These are phyloP conservation scores for Xerocomellus chrysenteron DNA, from an alignment of 768 basidiomycete genomes.

Conservation along the genomic window DNA sequence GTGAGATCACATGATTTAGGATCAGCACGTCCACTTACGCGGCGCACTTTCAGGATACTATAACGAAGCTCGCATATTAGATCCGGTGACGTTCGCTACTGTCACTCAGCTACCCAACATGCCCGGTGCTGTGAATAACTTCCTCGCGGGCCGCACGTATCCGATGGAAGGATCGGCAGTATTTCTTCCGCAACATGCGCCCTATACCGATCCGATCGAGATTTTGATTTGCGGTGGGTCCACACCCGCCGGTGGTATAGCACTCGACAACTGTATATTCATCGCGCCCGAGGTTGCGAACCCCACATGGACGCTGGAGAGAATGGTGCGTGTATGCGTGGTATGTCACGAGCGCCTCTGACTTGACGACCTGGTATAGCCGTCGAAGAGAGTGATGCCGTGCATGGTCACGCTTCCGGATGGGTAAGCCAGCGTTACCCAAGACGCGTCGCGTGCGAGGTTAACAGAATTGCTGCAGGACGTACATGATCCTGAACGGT, in stretches of 20 bases:
- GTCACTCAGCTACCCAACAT: constrained; percentile 58
- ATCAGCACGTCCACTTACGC: not conserved
- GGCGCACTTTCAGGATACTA: constrained; percentile 55
- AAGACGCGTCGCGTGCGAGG: not conserved
- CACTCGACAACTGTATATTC: constrained; percentile 69
- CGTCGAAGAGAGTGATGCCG: constrained; percentile 72
- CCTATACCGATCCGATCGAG: constrained; percentile 69
- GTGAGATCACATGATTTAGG: constrained; percentile 37
- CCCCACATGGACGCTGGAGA: constrained; percentile 68
- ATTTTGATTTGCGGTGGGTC: constrained; percentile 79
- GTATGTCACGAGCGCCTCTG: not conserved
- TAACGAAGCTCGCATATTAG: constrained; percentile 77
- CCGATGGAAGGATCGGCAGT: constrained; percentile 73
- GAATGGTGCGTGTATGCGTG: constrained; percentile 57
- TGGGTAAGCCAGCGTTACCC: constrained; percentile 12
- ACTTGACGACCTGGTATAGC: constrained; percentile 37
- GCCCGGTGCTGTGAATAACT: constrained; percentile 71
- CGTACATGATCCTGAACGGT: constrained; percentile 74
- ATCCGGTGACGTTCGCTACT: constrained; percentile 56
- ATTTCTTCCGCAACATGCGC: constrained; percentile 66
- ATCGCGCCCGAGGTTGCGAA: constrained; percentile 64
- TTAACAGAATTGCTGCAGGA: constrained; percentile 45
- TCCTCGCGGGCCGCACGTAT: constrained; percentile 73
- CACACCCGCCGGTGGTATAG: constrained; percentile 47
- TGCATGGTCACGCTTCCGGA: constrained; percentile 68